Evolutionary conservation across 768 basidiomycete genomes (phyloP).

Genomic region (Macrolepiota dolichaula): DNA sequence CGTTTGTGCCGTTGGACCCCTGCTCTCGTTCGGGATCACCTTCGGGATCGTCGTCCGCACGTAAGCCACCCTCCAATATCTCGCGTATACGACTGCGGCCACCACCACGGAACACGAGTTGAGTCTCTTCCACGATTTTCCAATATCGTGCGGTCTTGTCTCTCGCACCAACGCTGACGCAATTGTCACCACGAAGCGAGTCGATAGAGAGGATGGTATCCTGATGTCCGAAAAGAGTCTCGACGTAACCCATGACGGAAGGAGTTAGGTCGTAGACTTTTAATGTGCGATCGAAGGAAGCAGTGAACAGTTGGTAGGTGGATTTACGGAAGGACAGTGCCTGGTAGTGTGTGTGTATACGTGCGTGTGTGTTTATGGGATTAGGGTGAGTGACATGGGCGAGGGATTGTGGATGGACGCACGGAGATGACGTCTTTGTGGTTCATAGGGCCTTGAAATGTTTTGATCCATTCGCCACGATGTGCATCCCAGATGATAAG

Average conservation of each 20-base stretch:
- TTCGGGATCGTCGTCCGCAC: slow-evolving; percentile 57
- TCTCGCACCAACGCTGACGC: slow-evolving; percentile 82
- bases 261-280: slow-evolving; percentile 78
- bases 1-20: background rate
- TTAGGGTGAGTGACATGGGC: slow-evolving; percentile 5
- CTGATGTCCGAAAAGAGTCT: slow-evolving; percentile 97
- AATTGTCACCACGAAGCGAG: slow-evolving; percentile 77
- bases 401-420: slow-evolving; percentile 11
- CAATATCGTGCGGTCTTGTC: slow-evolving; percentile 93
- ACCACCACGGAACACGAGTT: slow-evolving; percentile 96
- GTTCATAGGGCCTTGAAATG: slow-evolving; percentile 78
- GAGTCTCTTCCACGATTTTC: slow-evolving; percentile 95
- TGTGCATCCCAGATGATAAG: slow-evolving; percentile 86
- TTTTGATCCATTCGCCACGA: slow-evolving; percentile 72
- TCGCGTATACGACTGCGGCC: slow-evolving; percentile 77
- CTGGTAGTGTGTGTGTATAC: slow-evolving; percentile 30
- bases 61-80: slow-evolving; percentile 73
- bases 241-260: slow-evolving; percentile 86
- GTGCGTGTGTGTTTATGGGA: too few species aligned
- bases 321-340: slow-evolving; percentile 74
- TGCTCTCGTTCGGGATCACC: slow-evolving; percentile 24
- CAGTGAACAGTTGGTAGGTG: slow-evolving; percentile 70
- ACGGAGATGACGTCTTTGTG: slow-evolving; percentile 42
- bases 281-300: slow-evolving; percentile 82
- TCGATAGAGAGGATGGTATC: slow-evolving; percentile 79